A percentile compares a stretch with the other conserved stretches of the same genome.
Conservation (phyloP, 208 protist genomes). For the Trypanosoma congolense region DNA sequence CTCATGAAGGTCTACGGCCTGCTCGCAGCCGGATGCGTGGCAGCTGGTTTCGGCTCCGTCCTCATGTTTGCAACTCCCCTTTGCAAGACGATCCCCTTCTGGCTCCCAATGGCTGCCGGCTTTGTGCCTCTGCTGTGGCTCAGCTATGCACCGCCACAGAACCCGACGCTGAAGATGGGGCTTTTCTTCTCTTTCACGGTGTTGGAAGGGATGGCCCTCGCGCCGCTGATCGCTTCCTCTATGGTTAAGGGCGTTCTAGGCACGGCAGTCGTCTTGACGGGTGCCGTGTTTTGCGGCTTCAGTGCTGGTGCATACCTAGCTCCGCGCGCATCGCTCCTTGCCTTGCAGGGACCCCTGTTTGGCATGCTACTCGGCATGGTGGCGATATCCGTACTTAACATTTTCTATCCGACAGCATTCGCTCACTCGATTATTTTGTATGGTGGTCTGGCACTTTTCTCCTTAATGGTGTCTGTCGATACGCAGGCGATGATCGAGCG, state of each 20-base stretch:
- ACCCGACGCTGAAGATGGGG: slow-evolving; percentile 60
- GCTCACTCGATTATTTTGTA: slow-evolving; percentile 82
- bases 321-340: slow-evolving; percentile 70
- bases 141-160: slow-evolving; percentile 66
- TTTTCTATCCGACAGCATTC: slow-evolving; percentile 85
- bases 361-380: slow-evolving; percentile 81
- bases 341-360: slow-evolving; percentile 83
- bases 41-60: slow-evolving; percentile 37
- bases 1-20: slow-evolving; percentile 80
- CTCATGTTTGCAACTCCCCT: slow-evolving; percentile 84
- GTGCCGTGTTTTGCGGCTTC: slow-evolving; percentile 82
- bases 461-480: slow-evolving; percentile 70
- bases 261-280: slow-evolving; percentile 77
- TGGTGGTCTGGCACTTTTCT: slow-evolving; percentile 84
- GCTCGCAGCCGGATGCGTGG: slow-evolving; percentile 40
- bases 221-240: slow-evolving; percentile 68
- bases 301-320: slow-evolving; percentile 77
- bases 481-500: slow-evolving; percentile 90
- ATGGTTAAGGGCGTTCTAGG: slow-evolving; percentile 73
- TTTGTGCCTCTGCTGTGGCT: slow-evolving; percentile 86
- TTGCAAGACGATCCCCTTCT: slow-evolving; percentile 63
- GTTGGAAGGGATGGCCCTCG: slow-evolving; percentile 82
- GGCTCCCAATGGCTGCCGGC: slow-evolving; percentile 76
- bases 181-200: slow-evolving; percentile 78
- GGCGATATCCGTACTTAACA: slow-evolving; percentile 72